Evolutionary conservation across 805 yeast species (phyloP).

Genomic region (Maudiozyma bulderi): DNA sequence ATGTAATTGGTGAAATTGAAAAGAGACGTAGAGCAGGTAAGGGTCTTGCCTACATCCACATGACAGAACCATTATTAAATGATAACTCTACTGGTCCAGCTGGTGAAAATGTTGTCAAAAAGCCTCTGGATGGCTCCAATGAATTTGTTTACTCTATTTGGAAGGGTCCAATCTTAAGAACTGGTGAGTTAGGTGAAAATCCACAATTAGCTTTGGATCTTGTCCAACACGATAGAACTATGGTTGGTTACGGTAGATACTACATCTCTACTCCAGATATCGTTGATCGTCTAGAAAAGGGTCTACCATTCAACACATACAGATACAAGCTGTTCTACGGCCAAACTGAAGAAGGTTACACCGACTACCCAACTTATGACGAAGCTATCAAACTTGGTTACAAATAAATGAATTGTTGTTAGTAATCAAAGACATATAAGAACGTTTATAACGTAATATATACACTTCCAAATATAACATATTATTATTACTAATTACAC

Average conservation of each 20-base stretch:
- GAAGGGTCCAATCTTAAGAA: slow-evolving; percentile 35
- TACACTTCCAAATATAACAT: background rate
- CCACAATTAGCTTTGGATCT: slow-evolving; percentile 21
- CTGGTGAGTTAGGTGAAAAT: slow-evolving; percentile 28
- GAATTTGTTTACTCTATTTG: slow-evolving; percentile 33
- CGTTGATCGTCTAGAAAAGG: slow-evolving; percentile 33
- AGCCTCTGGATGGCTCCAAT: slow-evolving; percentile 22
- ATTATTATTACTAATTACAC: background rate
- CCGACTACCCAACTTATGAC: slow-evolving; percentile 9
- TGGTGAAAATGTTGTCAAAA: slow-evolving; percentile 9
- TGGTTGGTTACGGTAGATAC: slow-evolving; percentile 35
- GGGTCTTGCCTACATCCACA: slow-evolving; percentile 33
- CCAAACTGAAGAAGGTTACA: slow-evolving; percentile 29
- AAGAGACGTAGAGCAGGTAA: slow-evolving; percentile 28
- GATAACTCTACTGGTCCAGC: slow-evolving; percentile 13
- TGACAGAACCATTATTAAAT: slow-evolving; percentile 37
- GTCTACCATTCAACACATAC: slow-evolving; percentile 33
- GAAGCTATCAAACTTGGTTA: slow-evolving; percentile 11
- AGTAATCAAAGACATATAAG: background rate
- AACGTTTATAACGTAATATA: background rate
- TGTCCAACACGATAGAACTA: slow-evolving; percentile 33
- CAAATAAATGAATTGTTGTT: background rate
- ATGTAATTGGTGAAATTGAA: slow-evolving; percentile 34
- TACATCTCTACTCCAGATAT: slow-evolving; percentile 30
- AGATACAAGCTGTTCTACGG: slow-evolving; percentile 42